Base-by-base conservation (phyloP, 73 alveolate species). In the Paramecium primaurelia region DNA sequence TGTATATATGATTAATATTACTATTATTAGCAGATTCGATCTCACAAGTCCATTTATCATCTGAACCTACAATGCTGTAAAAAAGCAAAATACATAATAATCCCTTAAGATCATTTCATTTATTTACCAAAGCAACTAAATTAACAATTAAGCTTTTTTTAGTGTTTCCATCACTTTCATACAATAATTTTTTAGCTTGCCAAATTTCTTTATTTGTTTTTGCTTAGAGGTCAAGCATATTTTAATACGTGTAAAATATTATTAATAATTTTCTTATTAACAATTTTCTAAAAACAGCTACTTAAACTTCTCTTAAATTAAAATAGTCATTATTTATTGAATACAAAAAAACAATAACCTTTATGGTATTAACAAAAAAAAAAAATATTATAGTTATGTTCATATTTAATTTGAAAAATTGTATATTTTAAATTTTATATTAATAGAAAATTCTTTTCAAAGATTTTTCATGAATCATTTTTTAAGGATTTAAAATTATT, bases 31-130 rank as follows among this genome's bases (percentile, higher is more conserved):
- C 88, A 14, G 90, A 83, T 40, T 92, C 95, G n/a, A 92, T 68
- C 68, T 83, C 93, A 49, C 95, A 92, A 49, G 86, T 92, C 95
- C 95, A 92, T 16, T 80, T 59, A 92, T 92, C 95, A 30, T 54
- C 88, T 51, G 86, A 47, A 12, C 95, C 95, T 2, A 44, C 34
- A 14, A 83, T 42, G 20, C 93, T 86, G 26, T 80, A 26, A 40
- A 45, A 44, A 8, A 92, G 77, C 37, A 69, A 71, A 32, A 90
- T 60, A 36, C 60, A 34, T 87, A 92, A 59, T 22, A 83, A 59
- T 34, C 49, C 84, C 92, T 86, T 26, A 30, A 20, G 54, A 30
- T 51, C 37, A 28, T 37, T 36, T 73, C 69, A 18, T 28, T 42
- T 54, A 51, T 32, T 58, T 86, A 86, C 92, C 68, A 86, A 86